Evolutionary conservation across 2,329 filamentous ascomycete species (phyloP), one percentile per base, ranked within the genome.

Genomic region (Thielaviopsis ethacetica): DNA sequence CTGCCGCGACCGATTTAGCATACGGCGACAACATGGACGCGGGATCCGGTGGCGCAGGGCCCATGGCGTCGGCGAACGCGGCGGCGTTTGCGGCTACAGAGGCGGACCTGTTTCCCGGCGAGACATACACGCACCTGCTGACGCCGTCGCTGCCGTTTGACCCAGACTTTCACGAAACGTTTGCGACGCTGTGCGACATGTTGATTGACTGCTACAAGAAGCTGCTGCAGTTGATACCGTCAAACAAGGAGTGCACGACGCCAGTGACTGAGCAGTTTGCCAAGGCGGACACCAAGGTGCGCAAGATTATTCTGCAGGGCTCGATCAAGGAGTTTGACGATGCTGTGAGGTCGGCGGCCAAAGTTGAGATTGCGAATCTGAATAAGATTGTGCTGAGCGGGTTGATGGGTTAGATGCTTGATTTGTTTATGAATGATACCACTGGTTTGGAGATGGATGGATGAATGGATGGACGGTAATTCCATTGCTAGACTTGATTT

Each of bases 121-220:
- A 95, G 67, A 88, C 94, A 66, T 98, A 96, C 69, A 82, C 83
- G 0, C 84, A 91, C 68, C 77, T 98, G 1, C 78, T 96, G 21
- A 97, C 91, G n/a, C 93, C 93, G 0, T 85, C 84, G 17, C 73
- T 98, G 54, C 93, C 93, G 0, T 98, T 98, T 67, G 91, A 97
- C 63, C 93, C 93, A 0, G 93, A 98, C 71, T 98, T 95, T 67
- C 93, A 91, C 70, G 90, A 94, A 73, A 96, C 91, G 0, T 97
- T 97, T 72, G 86, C 90, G 15, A 96, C 93, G 13, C 77, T 98
- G 6, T 97, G 93, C 73, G 93, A 98, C 68, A 88, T 95, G 2
- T 74, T 98, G 62, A 94, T 96, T 65, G 93, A 97, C 69, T 88
- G 84, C 67, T 98, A 98, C 72, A 83, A 83, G 41, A 82, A 84